These are phyloP conservation scores for Entonaema liquescens DNA, from an alignment of 495 filamentous ascomycete genomes.

Conservation along the genomic window DNA sequence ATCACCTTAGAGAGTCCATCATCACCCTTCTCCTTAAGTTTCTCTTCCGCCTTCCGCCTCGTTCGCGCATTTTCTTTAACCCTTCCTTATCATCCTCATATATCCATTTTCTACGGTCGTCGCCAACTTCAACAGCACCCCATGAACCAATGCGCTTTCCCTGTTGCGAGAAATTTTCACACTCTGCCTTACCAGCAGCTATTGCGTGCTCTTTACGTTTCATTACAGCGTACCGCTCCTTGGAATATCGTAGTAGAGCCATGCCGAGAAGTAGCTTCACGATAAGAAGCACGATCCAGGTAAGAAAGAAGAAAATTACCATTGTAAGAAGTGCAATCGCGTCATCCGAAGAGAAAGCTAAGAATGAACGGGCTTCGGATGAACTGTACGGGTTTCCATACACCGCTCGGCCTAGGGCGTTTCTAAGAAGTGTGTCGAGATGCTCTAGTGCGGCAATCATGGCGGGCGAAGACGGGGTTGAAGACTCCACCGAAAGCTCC, in stretches of 20 bases:
- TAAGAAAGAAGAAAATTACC: conserved; percentile 78
- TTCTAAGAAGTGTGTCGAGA: conserved; percentile 77
- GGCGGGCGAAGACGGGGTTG: conserved; percentile 66
- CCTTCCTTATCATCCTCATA: conserved; percentile 85
- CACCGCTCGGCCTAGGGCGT: conserved; percentile 72
- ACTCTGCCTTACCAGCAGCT: conserved; percentile 54
- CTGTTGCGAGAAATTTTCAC: conserved; percentile 69
- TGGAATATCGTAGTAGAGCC: conserved; percentile 75
- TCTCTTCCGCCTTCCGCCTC: conserved; percentile 64
- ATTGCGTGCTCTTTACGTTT: conserved; percentile 70
- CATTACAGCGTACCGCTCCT: conserved; percentile 81
- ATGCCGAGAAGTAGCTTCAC: conserved; percentile 88
- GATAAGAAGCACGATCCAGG: conserved; percentile 80
- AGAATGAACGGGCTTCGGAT: conserved; percentile 39
- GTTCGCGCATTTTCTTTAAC: conserved; percentile 70
- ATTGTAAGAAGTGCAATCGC: conserved; percentile 74
- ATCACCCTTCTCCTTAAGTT: conserved; percentile 62
- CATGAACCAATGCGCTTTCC: conserved; percentile 80
- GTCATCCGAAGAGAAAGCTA: conserved; percentile 66
- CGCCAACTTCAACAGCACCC: conserved; percentile 86
- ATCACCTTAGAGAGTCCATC: conserved; percentile 73
- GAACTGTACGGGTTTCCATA: conserved; percentile 59
- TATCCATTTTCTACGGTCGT: conserved; percentile 85
- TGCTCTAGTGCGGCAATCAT: conserved; percentile 77
- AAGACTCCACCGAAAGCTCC: conserved; percentile 63